Conservation (phyloP, 768 basidiomycete genomes). For the Nidularia pulvinata region DNA sequence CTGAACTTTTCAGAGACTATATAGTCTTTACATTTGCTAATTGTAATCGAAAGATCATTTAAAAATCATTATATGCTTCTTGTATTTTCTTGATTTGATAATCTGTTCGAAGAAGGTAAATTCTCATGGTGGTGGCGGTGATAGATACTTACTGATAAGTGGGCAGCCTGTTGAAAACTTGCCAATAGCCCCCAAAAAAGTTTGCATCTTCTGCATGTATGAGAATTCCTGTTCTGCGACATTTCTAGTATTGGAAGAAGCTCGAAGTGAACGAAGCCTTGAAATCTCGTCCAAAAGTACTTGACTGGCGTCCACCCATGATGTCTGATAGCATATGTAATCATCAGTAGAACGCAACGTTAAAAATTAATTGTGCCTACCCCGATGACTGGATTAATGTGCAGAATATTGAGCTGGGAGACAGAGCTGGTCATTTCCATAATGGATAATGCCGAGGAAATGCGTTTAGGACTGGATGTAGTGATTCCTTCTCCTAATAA, state of each 20-base stretch:
- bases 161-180: neutral
- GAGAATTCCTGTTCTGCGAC: neutral
- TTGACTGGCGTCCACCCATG: conserved; percentile 21
- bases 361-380: conserved; percentile 11
- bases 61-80: neutral
- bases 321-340: conserved; percentile 5
- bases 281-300: conserved; percentile 16
- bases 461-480: conserved; percentile 13
- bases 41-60: neutral
- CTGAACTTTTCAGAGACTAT: no score
- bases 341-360: neutral
- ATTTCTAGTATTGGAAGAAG: neutral
- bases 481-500: conserved; percentile 17
- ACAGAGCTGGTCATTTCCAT: conserved; percentile 15
- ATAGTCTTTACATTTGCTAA: no score
- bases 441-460: conserved; percentile 13
- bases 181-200: neutral
- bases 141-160: neutral
- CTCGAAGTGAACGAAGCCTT: neutral
- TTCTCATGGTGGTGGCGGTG: no score
- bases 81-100: neutral
- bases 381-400: conserved; percentile 25
- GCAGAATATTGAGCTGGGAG: conserved; percentile 9
- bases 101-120: neutral
- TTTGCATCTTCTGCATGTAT: neutral